Base-by-base conservation (phyloP, 208 protist genomes). In the Herpetomonas samuelpessoai region DNA sequence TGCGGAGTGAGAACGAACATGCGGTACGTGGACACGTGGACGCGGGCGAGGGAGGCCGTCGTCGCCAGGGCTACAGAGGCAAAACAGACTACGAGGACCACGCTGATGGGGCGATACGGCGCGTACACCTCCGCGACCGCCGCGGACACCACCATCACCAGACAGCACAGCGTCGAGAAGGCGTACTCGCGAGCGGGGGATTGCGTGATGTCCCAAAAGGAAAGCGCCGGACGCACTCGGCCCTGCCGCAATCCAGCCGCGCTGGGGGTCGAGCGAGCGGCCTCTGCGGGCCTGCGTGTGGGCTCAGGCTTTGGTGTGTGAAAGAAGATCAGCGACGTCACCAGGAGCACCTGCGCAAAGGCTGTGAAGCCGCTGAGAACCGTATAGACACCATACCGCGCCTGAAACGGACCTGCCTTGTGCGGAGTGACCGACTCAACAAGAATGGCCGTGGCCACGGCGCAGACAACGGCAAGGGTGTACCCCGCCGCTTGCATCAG, bases 321-420 rank as follows among this genome's bases (percentile, higher is more conserved):
- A 62, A 93, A 93, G 62, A 83, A 88, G n/a, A 68, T 50, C 4
- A 88, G 52, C 14, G 86, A 93, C 10, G 44, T 62, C 64, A 88
- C 70, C 18, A 93, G 70, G 3, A 78, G 51, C n/a, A 65, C 58
- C 50, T 82, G 68, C 19, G 72, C 70, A 0, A 81, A 2, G 4
- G 71, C 53, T 16, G 60, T 59, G 39, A 86, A 84, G 19, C 58
- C 53, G 22, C 83, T 81, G 0, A 93, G 68, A 22, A 82, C 76
- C 22, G 69, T 62, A 29, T 88, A 73, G 31, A 46, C 73, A 30
- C 87, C 83, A 46, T 93, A 91, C 38, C 70, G 74, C 7, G 54
- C 41, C 7, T 41, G 56, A 10, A 19, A 31, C 4, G 48, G 26
- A 21, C 45, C 44, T 46, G 48, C n/a, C 54, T 39, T 46, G 50